Conservation (phyloP, 805 yeast genomes). For the Barnettozyma sp. region DNA sequence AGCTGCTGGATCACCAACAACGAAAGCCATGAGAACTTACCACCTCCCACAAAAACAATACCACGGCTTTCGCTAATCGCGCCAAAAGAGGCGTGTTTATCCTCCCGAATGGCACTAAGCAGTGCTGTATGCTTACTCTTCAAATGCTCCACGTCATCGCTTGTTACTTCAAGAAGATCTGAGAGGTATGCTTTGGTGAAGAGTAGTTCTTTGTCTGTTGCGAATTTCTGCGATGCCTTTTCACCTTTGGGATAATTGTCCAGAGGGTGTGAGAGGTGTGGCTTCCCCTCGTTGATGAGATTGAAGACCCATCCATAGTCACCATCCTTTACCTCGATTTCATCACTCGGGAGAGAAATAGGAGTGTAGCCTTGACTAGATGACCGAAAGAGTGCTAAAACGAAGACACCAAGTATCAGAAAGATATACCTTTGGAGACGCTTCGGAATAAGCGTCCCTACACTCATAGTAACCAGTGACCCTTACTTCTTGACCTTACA, state of each 20-base stretch:
- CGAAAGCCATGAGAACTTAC: conserved; percentile 64
- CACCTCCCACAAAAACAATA: conserved; percentile 69
- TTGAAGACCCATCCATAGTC: conserved; percentile 23
- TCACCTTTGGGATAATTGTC: conserved; percentile 34
- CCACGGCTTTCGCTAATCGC: conserved; percentile 37
- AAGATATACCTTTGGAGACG: conserved; percentile 5
- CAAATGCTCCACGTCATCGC: conserved; percentile 28
- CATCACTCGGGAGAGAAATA: neutral
- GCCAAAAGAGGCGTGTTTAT: conserved; percentile 17
- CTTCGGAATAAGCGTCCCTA: conserved; percentile 2
- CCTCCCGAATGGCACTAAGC: conserved; percentile 27
- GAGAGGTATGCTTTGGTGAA: conserved; percentile 42
- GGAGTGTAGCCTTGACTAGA: neutral
- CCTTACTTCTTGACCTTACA: too few relatives aligned
- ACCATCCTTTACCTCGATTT: conserved; percentile 1
- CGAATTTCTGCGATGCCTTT: conserved; percentile 39
- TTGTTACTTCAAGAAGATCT: conserved; percentile 36
- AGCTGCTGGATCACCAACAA: conserved; percentile 54
- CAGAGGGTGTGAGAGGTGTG: conserved; percentile 33
- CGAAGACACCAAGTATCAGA: neutral
- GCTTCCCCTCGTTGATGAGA: conserved; percentile 28
- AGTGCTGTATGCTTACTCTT: conserved; percentile 33
- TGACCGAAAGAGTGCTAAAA: neutral
- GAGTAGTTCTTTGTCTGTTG: conserved; percentile 33
- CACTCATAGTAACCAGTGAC: too few relatives aligned